Conservation (phyloP, 441 rosid genomes). For the Eutrema salsugineum region DNA sequence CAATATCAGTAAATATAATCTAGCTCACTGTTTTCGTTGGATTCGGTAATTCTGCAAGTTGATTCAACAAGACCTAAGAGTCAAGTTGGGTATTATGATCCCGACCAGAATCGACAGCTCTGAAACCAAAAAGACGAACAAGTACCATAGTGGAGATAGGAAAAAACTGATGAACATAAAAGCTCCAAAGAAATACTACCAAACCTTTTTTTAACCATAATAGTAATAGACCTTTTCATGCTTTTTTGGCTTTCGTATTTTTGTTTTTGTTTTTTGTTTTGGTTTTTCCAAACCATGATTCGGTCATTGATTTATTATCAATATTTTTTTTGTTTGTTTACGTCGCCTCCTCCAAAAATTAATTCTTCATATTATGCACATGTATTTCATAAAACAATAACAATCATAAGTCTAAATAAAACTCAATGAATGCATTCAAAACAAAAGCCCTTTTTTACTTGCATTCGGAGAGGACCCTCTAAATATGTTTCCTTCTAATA, state of each 20-base stretch:
- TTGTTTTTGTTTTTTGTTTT: background rate
- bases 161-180: conserved; percentile 2
- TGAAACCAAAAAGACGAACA: background rate
- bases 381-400: background rate
- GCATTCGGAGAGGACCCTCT: background rate
- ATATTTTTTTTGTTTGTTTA: background rate
- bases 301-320: background rate
- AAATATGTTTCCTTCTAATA: background rate
- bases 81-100: conserved; percentile 25
- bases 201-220: background rate
- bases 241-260: background rate
- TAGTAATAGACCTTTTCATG: background rate
- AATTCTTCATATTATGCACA: background rate
- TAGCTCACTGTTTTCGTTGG: background rate
- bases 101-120: conserved; percentile 34
- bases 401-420: background rate
- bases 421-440: background rate
- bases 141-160: background rate
- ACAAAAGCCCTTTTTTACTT: background rate
- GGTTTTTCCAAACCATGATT: background rate
- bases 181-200: background rate
- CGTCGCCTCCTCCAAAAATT: background rate
- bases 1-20: background rate
- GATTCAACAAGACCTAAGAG: conserved; percentile 12
- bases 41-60: conserved; percentile 5